Conservation (phyloP, 768 basidiomycete genomes). For the Phylloporus arenicola region DNA sequence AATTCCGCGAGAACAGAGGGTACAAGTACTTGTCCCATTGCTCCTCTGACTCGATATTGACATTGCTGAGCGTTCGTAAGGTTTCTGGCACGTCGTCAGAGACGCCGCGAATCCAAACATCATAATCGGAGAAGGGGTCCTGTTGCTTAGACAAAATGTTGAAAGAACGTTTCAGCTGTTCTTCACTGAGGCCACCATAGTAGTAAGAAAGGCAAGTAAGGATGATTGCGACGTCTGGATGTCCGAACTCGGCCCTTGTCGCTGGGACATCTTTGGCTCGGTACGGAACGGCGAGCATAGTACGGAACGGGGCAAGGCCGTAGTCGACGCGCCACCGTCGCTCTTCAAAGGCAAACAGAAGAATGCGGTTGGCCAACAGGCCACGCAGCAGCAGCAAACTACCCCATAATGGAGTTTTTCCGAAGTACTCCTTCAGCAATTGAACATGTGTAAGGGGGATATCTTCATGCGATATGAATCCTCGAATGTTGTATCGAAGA, state of each 20-base stretch:
- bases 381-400: constrained; percentile 30
- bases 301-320: constrained; percentile 4
- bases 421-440: background rate
- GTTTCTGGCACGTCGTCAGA: background rate
- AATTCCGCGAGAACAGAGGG: background rate
- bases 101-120: background rate
- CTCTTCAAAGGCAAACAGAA: constrained; percentile 18
- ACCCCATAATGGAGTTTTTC: constrained; percentile 6
- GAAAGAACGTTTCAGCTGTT: background rate
- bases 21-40: background rate
- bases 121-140: background rate
- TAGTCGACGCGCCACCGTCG: constrained; percentile 26
- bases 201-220: constrained; percentile 17
- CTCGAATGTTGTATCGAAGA: constrained; percentile 5
- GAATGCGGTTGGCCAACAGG: constrained; percentile 21
- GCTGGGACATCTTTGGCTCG: constrained; percentile 25
- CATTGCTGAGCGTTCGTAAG: background rate
- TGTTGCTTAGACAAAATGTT: background rate
- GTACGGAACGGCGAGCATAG: constrained; percentile 25
- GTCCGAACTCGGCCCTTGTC: constrained; percentile 21
- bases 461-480: constrained; percentile 15
- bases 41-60: background rate
- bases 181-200: constrained; percentile 17
- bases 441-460: background rate
- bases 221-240: constrained; percentile 22